phyloP scores from a whole-genome alignment of 2,329 filamentous ascomycete species.

The Cladosporium sp. region DNA sequence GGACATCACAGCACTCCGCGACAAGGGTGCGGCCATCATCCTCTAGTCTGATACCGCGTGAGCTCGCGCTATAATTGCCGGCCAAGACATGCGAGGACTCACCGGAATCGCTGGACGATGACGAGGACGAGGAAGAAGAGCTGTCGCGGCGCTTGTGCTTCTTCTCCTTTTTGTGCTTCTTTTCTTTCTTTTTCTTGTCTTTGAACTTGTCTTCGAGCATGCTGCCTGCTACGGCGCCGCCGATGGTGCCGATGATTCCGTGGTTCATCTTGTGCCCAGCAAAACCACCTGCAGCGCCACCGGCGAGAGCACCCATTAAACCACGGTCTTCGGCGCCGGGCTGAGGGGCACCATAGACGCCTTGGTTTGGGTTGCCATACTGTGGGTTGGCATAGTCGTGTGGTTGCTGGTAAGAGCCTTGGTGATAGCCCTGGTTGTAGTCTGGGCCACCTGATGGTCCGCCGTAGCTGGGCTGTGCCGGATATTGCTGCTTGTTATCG shows the following conservation, averaged over 20 bases:
- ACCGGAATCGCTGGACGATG: constrained; percentile 20
- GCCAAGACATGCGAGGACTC: constrained; percentile 17
- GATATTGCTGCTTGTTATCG: constrained; percentile 20
- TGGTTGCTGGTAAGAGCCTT: constrained; percentile 18
- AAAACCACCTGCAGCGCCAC: constrained; percentile 55
- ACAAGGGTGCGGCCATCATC: constrained; percentile 36
- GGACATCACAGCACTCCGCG: constrained; percentile 31
- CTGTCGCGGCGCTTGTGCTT: constrained; percentile 17
- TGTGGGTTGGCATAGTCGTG: constrained; percentile 13
- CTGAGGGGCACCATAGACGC: constrained; percentile 11
- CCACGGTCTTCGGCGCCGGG: constrained; percentile 47
- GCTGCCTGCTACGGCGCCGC: constrained; percentile 53
- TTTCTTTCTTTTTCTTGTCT: constrained; percentile 33
- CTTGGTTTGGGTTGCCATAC: constrained; percentile 8
- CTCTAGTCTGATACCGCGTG: constrained; percentile 27
- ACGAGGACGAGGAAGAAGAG: constrained; percentile 16
- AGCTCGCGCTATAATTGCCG: constrained; percentile 39
- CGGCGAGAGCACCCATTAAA: constrained; percentile 52
- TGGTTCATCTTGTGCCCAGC: constrained; percentile 54
- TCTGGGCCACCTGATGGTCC: constrained; percentile 3
- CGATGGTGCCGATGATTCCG: constrained; percentile 54
- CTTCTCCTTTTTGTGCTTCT: constrained; percentile 31
- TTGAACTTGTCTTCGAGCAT: constrained; percentile 53
- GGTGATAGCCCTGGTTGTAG: constrained; percentile 11
- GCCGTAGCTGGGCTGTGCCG: neutral